These are phyloP conservation scores for slime mould (Dictyostelium discoideum) DNA, from an alignment of 78 protist genomes.

Conservation along the genomic window DNA sequence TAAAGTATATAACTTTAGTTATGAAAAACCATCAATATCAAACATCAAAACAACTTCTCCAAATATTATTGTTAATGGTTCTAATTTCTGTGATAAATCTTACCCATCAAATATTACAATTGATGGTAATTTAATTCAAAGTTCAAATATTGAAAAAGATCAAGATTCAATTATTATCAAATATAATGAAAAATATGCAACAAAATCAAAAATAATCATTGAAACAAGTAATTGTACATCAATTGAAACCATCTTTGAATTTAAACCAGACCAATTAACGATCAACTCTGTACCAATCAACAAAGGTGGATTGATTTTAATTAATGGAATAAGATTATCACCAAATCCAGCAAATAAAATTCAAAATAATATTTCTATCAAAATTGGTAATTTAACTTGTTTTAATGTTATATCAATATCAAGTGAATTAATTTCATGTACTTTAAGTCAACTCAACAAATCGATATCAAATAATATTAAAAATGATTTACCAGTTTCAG, in stretches of 20 bases:
- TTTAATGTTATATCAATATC: background rate
- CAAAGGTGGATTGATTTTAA: background rate
- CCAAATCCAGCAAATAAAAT: background rate
- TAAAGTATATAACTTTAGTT: background rate
- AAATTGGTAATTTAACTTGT: background rate
- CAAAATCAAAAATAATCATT: background rate
- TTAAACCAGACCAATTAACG: background rate
- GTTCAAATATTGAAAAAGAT: background rate
- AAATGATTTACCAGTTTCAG: too few species aligned
- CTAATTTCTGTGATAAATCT: background rate
- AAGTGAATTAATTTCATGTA: background rate
- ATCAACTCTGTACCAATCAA: background rate
- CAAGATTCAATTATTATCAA: background rate
- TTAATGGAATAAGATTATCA: background rate
- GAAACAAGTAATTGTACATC: background rate
- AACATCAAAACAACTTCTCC: too few species aligned
- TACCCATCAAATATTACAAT: background rate
- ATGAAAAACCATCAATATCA: background rate
- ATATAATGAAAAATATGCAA: background rate
- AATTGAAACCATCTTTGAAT: background rate
- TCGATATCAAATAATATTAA: too few species aligned
- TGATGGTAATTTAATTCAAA: background rate
- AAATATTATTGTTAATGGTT: background rate
- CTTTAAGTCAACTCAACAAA: background rate
- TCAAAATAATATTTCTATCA: too few species aligned